Evolutionary conservation across 768 basidiomycete species (phyloP).

Genomic region (Dentipellis sp.): DNA sequence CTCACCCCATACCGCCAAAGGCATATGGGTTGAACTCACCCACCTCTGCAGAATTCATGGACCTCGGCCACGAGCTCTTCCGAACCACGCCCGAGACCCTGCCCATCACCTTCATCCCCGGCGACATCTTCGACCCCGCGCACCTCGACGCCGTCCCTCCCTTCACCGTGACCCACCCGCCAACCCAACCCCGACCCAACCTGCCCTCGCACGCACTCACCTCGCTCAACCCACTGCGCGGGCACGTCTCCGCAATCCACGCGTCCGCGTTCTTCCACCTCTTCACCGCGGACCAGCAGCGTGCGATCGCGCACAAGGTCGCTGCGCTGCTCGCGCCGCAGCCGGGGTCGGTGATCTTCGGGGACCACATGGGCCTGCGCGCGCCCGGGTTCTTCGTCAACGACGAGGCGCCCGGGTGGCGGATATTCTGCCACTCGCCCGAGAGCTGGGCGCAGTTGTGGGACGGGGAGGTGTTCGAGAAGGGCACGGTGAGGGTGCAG

Average conservation of each 20-base stretch:
- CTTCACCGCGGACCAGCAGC: conserved; percentile 32
- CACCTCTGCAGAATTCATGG: conserved; percentile 40
- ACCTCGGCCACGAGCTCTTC: conserved; percentile 53
- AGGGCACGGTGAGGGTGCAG: conserved; percentile 2
- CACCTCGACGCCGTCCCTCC: conserved; percentile 26
- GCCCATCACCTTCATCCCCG: conserved; percentile 45
- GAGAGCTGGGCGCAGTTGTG: conserved; percentile 29
- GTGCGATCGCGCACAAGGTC: conserved; percentile 29
- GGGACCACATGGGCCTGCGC: conserved; percentile 26
- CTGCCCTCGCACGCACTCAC: conserved; percentile 20
- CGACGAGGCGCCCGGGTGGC: not conserved
- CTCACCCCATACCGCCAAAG: too few species aligned
- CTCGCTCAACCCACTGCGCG: conserved; percentile 34
- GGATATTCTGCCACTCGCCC: conserved; percentile 25
- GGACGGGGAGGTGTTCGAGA: conserved; percentile 18
- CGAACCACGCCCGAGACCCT: conserved; percentile 39
- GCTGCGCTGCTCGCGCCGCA: conserved; percentile 32
- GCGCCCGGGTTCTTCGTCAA: conserved; percentile 21
- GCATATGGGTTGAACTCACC: too few species aligned
- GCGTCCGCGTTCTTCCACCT: conserved; percentile 40
- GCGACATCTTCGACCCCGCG: conserved; percentile 39
- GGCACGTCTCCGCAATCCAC: conserved; percentile 39
- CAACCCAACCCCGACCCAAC: conserved; percentile 6
- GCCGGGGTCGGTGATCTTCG: conserved; percentile 39
- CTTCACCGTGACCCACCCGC: conserved; percentile 16